Conservation (phyloP, 1,284 basidiomycete genomes). For the Rhodotorula mucilaginosa region DNA sequence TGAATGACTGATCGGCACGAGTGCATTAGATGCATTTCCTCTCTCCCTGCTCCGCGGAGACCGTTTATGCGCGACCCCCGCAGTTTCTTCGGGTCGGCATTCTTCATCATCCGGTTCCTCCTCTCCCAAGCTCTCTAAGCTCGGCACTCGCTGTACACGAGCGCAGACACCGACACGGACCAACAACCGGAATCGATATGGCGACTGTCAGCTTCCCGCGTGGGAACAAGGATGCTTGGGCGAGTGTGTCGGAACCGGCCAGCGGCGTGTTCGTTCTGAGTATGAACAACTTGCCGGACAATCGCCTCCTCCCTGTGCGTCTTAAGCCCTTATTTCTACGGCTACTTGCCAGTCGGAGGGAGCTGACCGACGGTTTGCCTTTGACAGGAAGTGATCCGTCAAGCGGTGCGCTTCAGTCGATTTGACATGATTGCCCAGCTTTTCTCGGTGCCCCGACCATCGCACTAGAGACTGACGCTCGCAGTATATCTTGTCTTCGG, state of each 20-base stretch:
- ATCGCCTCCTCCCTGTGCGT: slow-evolving; percentile 37
- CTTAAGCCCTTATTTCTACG: neutral
- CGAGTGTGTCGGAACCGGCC: neutral
- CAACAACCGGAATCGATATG: neutral
- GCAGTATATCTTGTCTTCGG: neutral
- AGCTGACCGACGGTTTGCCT: neutral
- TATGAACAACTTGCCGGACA: slow-evolving; percentile 40
- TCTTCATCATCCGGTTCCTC: neutral
- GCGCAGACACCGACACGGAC: neutral
- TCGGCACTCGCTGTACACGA: neutral
- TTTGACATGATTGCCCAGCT: too few species aligned
- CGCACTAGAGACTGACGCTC: too few species aligned
- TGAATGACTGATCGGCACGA: neutral
- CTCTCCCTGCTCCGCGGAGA: too few species aligned
- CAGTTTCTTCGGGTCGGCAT: neutral
- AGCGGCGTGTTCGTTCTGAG: slow-evolving; percentile 29
- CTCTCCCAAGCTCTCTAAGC: neutral
- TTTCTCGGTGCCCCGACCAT: too few species aligned
- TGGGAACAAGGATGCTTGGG: neutral
- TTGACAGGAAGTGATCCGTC: slow-evolving; percentile 24
- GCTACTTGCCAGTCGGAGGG: neutral
- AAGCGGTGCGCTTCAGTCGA: too few species aligned
- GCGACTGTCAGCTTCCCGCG: slow-evolving; percentile 11
- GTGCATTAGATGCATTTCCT: neutral
- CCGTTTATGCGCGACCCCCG: too few species aligned